These are phyloP conservation scores for Drosera capensis DNA, from an alignment of 148 eudicot species.

Conservation along the genomic window DNA sequence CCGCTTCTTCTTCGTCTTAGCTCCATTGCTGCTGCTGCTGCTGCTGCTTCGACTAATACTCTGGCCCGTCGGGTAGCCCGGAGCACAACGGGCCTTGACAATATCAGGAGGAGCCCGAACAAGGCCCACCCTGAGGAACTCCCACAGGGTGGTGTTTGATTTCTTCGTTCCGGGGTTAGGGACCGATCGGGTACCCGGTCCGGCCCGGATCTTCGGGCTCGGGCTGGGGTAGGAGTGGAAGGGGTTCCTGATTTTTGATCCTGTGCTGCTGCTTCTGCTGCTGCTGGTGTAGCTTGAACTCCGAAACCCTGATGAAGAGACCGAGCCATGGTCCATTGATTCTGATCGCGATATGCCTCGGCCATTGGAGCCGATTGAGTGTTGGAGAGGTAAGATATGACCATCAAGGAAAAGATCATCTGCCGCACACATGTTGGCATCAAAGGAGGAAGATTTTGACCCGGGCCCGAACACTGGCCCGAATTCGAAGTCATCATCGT, in stretches of 20 bases:
- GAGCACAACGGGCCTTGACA: conserved; percentile 20
- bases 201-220: conserved; percentile 30
- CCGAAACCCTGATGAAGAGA: conserved; percentile 6
- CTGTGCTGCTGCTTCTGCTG: conserved; percentile 28
- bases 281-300: conserved; percentile 42
- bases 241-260: conserved; percentile 24
- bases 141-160: conserved; percentile 26
- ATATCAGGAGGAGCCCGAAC: conserved; percentile 45
- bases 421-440: too few relatives aligned
- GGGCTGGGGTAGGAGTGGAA: conserved; percentile 76
- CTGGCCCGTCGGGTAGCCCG: background rate
- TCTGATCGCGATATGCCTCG: too few relatives aligned
- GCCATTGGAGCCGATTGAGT: too few relatives aligned
- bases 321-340: too few relatives aligned
- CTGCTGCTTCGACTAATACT: conserved; percentile 25
- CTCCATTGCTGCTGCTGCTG: conserved; percentile 7
- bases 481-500: too few relatives aligned
- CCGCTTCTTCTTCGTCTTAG: background rate
- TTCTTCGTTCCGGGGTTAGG: conserved; percentile 8
- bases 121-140: conserved; percentile 39
- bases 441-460: too few relatives aligned
- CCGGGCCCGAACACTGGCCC: too few relatives aligned
- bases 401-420: too few relatives aligned
- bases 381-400: too few relatives aligned
- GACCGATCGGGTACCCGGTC: conserved; percentile 17